These are phyloP conservation scores for Scenedesmus sp. DNA, from an alignment of 163 green algal species.

Conservation along the genomic window DNA sequence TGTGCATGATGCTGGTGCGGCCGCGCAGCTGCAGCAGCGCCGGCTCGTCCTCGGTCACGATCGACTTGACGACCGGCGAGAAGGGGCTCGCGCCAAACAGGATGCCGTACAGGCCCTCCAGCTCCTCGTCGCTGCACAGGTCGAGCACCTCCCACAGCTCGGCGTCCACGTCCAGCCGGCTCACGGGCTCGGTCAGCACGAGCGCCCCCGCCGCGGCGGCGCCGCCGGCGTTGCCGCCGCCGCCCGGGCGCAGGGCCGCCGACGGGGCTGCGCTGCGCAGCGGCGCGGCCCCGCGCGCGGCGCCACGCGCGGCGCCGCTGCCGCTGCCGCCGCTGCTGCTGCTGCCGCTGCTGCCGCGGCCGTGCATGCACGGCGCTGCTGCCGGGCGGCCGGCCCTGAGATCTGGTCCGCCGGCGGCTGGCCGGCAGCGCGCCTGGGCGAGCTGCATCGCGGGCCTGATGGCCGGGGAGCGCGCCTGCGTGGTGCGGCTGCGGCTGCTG, in stretches of 20 bases:
- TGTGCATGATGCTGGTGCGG: conserved; percentile 64
- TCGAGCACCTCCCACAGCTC: conserved; percentile 74
- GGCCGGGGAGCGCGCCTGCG: no score
- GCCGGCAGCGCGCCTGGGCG: no score
- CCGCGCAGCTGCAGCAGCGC: conserved; percentile 52
- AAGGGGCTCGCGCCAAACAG: conserved; percentile 70
- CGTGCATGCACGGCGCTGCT: no score
- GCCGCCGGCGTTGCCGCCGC: background rate
- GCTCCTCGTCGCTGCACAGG: conserved; percentile 79
- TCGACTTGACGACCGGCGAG: conserved; percentile 60
- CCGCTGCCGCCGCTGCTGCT: no score
- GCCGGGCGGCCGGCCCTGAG: no score
- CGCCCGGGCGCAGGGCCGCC: background rate
- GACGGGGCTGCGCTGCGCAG: no score
- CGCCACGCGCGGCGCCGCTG: no score
- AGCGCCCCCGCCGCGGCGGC: conserved; percentile 20
- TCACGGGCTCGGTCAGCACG: conserved; percentile 42
- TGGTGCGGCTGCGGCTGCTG: no score
- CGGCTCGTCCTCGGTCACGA: conserved; percentile 67
- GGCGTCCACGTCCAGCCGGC: conserved; percentile 48
- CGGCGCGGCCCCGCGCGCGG: background rate
- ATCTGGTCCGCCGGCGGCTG: no score
- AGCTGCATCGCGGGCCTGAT: no score
- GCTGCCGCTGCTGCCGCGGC: background rate
- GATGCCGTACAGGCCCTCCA: conserved; percentile 73